phyloP scores from a whole-genome alignment of 2,329 filamentous ascomycete species.

The Diaporthe sp. region DNA sequence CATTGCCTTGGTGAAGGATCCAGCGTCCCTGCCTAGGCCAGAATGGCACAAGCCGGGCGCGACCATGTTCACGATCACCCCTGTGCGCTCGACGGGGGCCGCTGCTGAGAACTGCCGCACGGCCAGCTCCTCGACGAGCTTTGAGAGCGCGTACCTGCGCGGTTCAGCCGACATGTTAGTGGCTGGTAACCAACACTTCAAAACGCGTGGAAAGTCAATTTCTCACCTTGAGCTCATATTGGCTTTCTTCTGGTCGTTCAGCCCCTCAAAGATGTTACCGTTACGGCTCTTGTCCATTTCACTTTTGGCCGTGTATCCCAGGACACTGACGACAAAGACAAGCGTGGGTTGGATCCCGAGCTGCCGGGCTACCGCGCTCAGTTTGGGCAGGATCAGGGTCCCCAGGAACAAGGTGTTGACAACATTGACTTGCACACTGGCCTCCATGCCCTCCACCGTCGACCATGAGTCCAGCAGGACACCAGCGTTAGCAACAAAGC shows the following conservation, averaged over 20 bases:
- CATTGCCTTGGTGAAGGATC: not conserved
- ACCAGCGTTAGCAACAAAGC: not conserved
- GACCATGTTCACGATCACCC: not conserved
- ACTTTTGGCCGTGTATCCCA: not conserved
- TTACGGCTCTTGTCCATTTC: not conserved
- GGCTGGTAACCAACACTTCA: not conserved
- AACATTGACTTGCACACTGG: not conserved
- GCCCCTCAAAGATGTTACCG: not conserved
- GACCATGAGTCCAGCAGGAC: not conserved
- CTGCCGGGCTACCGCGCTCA: not conserved
- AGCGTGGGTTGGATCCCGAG: not conserved
- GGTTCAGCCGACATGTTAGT: not conserved
- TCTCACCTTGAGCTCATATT: not conserved
- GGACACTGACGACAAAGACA: not conserved
- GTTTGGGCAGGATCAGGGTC: not conserved
- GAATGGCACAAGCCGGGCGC: slow-evolving; percentile 27
- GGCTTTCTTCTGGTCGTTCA: not conserved
- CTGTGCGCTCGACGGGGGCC: not conserved
- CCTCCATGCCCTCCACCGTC: not conserved
- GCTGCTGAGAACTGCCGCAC: not conserved
- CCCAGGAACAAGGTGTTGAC: not conserved
- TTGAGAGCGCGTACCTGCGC: not conserved
- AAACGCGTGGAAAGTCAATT: not conserved
- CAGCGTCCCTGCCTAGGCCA: slow-evolving; percentile 20
- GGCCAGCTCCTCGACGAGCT: not conserved